Evolutionary conservation across 1,284 basidiomycete species (phyloP).

Genomic region (Irpex sp.): DNA sequence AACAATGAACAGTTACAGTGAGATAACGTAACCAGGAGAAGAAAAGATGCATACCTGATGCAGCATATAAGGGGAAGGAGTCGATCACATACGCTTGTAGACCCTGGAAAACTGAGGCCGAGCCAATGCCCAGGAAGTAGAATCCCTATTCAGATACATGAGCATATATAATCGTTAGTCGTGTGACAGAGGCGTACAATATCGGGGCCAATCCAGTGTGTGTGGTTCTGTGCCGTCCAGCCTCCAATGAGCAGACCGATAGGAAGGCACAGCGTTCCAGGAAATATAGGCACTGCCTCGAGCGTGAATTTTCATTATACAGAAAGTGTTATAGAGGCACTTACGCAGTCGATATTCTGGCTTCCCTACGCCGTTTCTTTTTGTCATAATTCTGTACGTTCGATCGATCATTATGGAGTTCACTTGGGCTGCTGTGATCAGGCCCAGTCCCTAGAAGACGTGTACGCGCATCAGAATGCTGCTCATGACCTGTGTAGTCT

Average conservation of each 20-base stretch:
- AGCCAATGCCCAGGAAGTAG: slow-evolving; percentile 44
- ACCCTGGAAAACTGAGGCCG: slow-evolving; percentile 51
- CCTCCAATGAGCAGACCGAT: slow-evolving; percentile 61
- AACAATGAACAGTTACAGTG: neutral
- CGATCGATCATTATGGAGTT: slow-evolving; percentile 55
- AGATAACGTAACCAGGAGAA: neutral
- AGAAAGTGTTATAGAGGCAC: slow-evolving; percentile 1
- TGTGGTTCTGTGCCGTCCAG: slow-evolving; percentile 52
- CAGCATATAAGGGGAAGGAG: slow-evolving; percentile 59
- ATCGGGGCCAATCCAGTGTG: slow-evolving; percentile 66
- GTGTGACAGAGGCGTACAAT: too few relatives aligned
- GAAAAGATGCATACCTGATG: slow-evolving; percentile 43
- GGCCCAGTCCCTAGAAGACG: slow-evolving; percentile 21
- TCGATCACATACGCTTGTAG: slow-evolving; percentile 65
- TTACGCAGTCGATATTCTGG: slow-evolving; percentile 47
- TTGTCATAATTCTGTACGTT: slow-evolving; percentile 48
- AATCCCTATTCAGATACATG: too few relatives aligned
- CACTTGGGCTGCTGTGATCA: slow-evolving; percentile 47
- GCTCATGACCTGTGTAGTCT: neutral
- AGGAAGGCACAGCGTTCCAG: slow-evolving; percentile 49
- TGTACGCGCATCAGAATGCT: neutral
- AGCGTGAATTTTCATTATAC: neutral
- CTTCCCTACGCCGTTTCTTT: slow-evolving; percentile 47
- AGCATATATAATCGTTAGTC: too few relatives aligned
- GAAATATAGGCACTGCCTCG: slow-evolving; percentile 39